Conservation (phyloP, 495 filamentous ascomycete genomes). For the Penicillium diatomitis region DNA sequence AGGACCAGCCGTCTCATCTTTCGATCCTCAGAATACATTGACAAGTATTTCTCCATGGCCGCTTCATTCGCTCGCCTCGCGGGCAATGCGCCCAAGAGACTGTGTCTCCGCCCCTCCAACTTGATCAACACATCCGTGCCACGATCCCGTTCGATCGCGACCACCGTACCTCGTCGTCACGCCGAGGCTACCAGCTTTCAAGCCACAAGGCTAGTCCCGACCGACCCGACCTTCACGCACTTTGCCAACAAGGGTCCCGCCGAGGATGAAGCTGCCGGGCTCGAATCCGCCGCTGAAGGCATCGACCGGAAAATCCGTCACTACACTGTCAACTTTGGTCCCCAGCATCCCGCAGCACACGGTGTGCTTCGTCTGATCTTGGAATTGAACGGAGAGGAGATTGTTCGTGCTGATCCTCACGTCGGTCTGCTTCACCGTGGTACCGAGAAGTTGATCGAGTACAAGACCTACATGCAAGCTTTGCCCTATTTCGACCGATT, state of each 20-base stretch:
- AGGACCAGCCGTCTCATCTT: conserved; percentile 26
- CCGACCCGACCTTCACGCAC: conserved; percentile 47
- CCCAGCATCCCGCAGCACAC: conserved; percentile 97
- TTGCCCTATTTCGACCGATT: conserved; percentile 98
- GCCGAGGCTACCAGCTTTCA: conserved; percentile 48
- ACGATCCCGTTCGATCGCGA: conserved; percentile 56
- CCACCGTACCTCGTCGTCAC: conserved; percentile 53
- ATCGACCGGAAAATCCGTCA: conserved; percentile 84
- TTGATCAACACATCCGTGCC: conserved; percentile 29
- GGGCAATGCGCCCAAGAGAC: conserved; percentile 54
- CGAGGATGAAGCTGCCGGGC: conserved; percentile 31
- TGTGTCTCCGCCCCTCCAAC: conserved; percentile 47
- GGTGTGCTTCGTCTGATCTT: conserved; percentile 96
- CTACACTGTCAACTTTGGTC: conserved; percentile 99
- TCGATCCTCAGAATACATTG: conserved; percentile 16
- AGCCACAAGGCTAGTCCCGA: conserved; percentile 50
- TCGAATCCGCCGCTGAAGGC: conserved; percentile 44
- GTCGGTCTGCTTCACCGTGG: conserved; percentile 94
- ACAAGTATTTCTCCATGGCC: conserved; percentile 45
- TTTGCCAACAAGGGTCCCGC: conserved; percentile 39
- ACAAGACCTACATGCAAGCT: conserved; percentile 97
- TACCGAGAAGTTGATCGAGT: conserved; percentile 99
- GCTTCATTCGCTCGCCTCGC: conserved; percentile 55
- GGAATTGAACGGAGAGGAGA: conserved; percentile 96
- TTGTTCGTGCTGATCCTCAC: conserved; percentile 91